Evolutionary conservation across 1,284 basidiomycete genomes (phyloP).

Genomic region (Sporisorium exsertum): DNA sequence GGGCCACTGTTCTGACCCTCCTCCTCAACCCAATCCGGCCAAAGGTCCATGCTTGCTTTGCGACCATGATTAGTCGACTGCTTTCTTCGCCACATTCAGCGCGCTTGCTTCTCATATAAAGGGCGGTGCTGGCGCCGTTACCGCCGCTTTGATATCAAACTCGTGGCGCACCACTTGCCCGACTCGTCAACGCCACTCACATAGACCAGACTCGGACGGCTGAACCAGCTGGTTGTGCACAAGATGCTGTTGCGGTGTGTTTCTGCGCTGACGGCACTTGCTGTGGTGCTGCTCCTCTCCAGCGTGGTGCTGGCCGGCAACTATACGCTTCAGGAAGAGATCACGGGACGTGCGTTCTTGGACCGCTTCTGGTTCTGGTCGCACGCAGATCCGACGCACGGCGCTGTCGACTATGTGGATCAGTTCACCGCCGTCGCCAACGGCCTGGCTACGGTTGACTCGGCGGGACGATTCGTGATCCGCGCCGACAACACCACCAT

Average conservation of each 20-base stretch:
- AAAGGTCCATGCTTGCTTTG: too few species aligned
- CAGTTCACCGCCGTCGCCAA: conserved; percentile 26
- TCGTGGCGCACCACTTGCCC: not conserved
- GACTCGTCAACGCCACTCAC: not conserved
- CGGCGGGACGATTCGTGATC: conserved; percentile 42
- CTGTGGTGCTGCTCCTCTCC: conserved; percentile 11
- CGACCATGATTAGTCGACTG: not conserved
- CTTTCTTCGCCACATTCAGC: too few species aligned
- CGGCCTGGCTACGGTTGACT: conserved; percentile 40
- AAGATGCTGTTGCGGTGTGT: not conserved
- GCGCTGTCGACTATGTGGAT: conserved; percentile 52
- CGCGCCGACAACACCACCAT: conserved; percentile 46
- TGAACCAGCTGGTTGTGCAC: not conserved
- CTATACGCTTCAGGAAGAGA: conserved; percentile 50
- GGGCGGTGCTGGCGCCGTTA: not conserved
- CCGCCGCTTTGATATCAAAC: conserved; percentile 5
- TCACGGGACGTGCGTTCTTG: conserved; percentile 45
- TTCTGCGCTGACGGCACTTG: conserved; percentile 8
- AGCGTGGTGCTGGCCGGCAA: conserved; percentile 26
- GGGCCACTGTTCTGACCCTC: too few species aligned
- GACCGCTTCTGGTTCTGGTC: conserved; percentile 53
- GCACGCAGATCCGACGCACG: conserved; percentile 48
- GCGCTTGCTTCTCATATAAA: not conserved
- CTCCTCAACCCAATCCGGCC: too few species aligned
- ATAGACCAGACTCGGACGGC: not conserved